Base-by-base conservation (phyloP, 1,139 yeast species). In the Debaryomyces coudertii region DNA sequence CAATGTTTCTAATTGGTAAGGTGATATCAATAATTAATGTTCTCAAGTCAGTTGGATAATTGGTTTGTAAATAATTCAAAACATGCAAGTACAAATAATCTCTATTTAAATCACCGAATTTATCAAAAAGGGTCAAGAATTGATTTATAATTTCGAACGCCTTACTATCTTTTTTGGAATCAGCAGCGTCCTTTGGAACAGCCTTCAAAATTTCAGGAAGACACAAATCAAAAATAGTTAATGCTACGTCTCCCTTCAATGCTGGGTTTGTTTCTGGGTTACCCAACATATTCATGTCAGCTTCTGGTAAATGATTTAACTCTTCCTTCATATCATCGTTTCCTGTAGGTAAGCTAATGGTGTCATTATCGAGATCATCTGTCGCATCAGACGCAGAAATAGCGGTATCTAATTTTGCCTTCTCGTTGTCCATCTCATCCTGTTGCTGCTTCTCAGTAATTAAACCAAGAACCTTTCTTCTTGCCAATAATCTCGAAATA, bases 231-330 rank as follows among this genome's bases (percentile, higher is more conserved):
- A 81, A 90, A 18, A 90, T 80, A 0, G 95, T 82, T 54, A 90
- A 73, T 2, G 95, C 95, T 45, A 92, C 83, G 61, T 90, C 97
- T 47, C 98, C 97, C 57, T 83, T 83, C 55, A 92, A 73, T 0
- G 96, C 97, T 7, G 97, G 97, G 59, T 90, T 92, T 22, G 90
- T 82, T 44, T 87, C 93, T 11, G 87, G 85, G 53, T 85, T 84
- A 30, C 97, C 97, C 53, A 92, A 73, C 79, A 89, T 85, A 54
- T 83, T 85, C 76, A 90, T 79, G 61, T 90, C 95, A 14, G 92
- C 90, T 54, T 90, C 97, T 0, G 97, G 97, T 53, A 90, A 73
- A 46, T 80, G 77, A 49, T 83, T 83, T 57, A 89, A 72, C 56
- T 84, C 84, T 45, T 79, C 83, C 54, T 82, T 82, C 64, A 84